Evolutionary conservation across 1,284 basidiomycete species (phyloP).

Genomic region (Ustilago bromivora): DNA sequence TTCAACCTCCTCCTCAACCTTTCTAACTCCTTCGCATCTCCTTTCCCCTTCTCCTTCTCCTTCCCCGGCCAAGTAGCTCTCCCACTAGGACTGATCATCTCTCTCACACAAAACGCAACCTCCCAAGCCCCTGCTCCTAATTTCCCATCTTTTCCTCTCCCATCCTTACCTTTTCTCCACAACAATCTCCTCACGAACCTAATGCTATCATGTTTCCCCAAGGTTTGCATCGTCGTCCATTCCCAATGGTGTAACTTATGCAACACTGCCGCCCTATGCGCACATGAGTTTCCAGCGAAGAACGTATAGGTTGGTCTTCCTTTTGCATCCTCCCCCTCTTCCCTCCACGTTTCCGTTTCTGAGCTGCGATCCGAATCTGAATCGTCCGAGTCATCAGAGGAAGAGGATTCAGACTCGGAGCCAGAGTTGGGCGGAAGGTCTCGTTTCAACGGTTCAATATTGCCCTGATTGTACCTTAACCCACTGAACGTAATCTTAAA

Average conservation of each 20-base stretch:
- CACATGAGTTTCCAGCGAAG: constrained; percentile 43
- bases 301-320: constrained; percentile 21
- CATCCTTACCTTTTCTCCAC: constrained; percentile 16
- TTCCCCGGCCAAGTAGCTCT: constrained; percentile 12
- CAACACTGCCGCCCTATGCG: constrained; percentile 32
- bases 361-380: constrained; percentile 11
- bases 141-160: constrained; percentile 29
- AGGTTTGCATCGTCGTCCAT: constrained; percentile 40
- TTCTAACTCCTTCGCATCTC: constrained; percentile 20
- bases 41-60: background rate
- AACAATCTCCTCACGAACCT: constrained; percentile 26
- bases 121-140: constrained; percentile 31
- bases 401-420: constrained; percentile 1
- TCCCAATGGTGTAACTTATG: constrained; percentile 56
- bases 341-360: constrained; percentile 36
- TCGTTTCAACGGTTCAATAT: constrained; percentile 21
- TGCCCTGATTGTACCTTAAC: constrained; percentile 39
- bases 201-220: constrained; percentile 38
- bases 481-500: constrained; percentile 31
- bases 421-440: background rate
- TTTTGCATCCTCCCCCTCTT: constrained; percentile 11
- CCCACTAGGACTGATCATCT: constrained; percentile 27
- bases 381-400: constrained; percentile 2
- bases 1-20: constrained; percentile 30
- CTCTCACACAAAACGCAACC: constrained; percentile 29